Evolutionary conservation across 768 basidiomycete species (phyloP).

Genomic region (Hydnomerulius pinastri): DNA sequence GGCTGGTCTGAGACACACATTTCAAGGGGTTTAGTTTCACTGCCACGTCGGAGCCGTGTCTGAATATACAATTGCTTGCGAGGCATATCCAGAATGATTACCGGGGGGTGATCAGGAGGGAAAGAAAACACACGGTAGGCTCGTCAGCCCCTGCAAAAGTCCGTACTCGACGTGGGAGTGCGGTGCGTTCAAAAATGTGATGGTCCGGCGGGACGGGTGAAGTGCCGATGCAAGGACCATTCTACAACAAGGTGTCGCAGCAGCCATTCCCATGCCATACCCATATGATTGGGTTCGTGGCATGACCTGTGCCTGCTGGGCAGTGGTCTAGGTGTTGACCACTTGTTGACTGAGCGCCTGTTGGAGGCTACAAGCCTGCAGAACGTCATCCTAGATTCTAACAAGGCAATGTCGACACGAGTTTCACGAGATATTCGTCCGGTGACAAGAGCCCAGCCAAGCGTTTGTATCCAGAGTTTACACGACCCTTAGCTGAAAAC

Average conservation of each 20-base stretch:
- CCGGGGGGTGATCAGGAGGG: conserved; percentile 10
- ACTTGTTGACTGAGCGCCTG: neutral
- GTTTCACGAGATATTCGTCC: neutral
- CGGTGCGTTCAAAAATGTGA: neutral
- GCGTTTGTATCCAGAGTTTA: neutral
- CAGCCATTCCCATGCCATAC: conserved; percentile 15
- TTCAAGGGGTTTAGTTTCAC: neutral
- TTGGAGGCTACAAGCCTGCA: neutral
- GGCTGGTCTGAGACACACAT: no score
- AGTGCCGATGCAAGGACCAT: conserved; percentile 1
- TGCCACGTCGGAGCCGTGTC: conserved; percentile 16
- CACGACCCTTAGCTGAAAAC: conserved; percentile 1
- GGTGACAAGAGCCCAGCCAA: conserved; percentile 4
- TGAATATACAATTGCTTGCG: neutral
- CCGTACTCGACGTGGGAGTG: conserved; percentile 19
- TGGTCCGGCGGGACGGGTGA: conserved; percentile 5
- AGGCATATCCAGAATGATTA: neutral
- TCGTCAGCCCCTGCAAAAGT: neutral
- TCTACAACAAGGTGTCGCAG: neutral
- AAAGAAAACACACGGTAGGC: conserved; percentile 3
- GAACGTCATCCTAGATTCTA: conserved; percentile 1
- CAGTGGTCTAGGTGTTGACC: neutral
- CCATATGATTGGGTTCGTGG: neutral
- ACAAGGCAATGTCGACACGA: neutral
- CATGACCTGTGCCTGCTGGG: neutral